Base-by-base conservation (phyloP, 2,329 filamentous ascomycete species). In the Rosellinia necatrix region DNA sequence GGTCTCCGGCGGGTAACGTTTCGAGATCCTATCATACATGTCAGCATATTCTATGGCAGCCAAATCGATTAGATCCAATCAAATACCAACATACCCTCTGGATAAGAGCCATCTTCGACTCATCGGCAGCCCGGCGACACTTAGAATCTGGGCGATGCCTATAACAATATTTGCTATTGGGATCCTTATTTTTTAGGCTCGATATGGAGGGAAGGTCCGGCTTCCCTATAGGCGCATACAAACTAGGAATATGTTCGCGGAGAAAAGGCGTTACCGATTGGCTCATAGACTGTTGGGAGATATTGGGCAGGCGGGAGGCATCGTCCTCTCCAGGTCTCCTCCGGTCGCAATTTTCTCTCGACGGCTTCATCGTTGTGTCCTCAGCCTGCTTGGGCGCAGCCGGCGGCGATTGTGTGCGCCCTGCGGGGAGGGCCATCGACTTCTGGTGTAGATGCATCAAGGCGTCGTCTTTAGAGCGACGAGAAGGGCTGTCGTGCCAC, bases 111-210 rank as follows among this genome's bases (percentile, higher is more conserved):
- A 99, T 99, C 61, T 94, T 94, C 42, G 89, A 88, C 76, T 97
- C 94, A 75, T 97, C 92, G 56, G 92, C 92, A 60, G 96, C 91
- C 58, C 92, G 86, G 59, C 92, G 83, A 75, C 94, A 99, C 76
- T 97, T 96, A 50, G 93, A 86, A 73, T 97, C 94, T 2, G 94
- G 94, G 50, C 90, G 83, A 74, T 99, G 94, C 53, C 94, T 87
- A 73, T 99, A 99, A 76, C 94, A 99, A 76, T 89, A 97, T 72
- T 90, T 94, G 65, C 91, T 96, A 71, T 92, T 96, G 30, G 81
- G 82, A 60, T 85, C 83, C 66, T 73, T 78, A 41, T 77, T 75
- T 44, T 70, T 71, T 21, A 69, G 71, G 52, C 68, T 64, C 54
- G 66, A 53, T 64, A 73, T 74, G 59, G 74, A 70, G 34, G 75